Conservation (phyloP, 2,329 filamentous ascomycete species). For the Teratosphaeria epicoccoides region DNA sequence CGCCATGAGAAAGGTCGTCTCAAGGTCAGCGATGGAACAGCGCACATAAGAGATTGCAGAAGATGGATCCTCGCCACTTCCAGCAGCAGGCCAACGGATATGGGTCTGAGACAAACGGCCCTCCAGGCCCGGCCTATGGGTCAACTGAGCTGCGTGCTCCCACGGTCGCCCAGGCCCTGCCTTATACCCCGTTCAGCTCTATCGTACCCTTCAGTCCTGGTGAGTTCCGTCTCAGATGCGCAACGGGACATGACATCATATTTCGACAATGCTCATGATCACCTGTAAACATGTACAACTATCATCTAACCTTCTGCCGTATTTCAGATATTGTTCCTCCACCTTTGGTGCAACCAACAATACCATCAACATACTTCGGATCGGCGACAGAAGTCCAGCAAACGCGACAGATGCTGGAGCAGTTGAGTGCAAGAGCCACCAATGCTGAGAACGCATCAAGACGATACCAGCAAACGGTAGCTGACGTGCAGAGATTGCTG, state of each 20-base stretch:
- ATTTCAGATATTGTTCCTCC: slow-evolving; percentile 36
- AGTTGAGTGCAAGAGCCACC: slow-evolving; percentile 59
- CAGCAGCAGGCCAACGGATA: not conserved
- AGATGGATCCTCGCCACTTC: not conserved
- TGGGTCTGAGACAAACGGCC: not conserved
- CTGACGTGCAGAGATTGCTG: slow-evolving; percentile 65
- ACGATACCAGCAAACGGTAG: slow-evolving; percentile 58
- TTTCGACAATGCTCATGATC: not conserved
- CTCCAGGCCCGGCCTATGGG: not conserved
- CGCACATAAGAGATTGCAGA: not conserved
- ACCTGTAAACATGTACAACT: not conserved
- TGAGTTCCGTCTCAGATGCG: slow-evolving; percentile 29
- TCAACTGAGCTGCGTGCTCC: slow-evolving; percentile 23
- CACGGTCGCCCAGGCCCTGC: slow-evolving; percentile 61
- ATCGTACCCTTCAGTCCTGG: slow-evolving; percentile 69
- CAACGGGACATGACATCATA: not conserved
- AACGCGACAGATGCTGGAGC: slow-evolving; percentile 44
- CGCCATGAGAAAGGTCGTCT: not conserved
- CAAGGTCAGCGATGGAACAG: not conserved
- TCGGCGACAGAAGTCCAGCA: slow-evolving; percentile 12
- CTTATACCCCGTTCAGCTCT: slow-evolving; percentile 73
- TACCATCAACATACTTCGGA: slow-evolving; percentile 26
- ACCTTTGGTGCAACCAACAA: slow-evolving; percentile 32
- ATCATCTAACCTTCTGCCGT: not conserved
- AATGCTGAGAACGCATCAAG: slow-evolving; percentile 49